Evolutionary conservation across 2,329 filamentous ascomycete genomes (phyloP), one percentile per base, ranked within the genome.

Genomic region (Domatiomyces globalis): DNA sequence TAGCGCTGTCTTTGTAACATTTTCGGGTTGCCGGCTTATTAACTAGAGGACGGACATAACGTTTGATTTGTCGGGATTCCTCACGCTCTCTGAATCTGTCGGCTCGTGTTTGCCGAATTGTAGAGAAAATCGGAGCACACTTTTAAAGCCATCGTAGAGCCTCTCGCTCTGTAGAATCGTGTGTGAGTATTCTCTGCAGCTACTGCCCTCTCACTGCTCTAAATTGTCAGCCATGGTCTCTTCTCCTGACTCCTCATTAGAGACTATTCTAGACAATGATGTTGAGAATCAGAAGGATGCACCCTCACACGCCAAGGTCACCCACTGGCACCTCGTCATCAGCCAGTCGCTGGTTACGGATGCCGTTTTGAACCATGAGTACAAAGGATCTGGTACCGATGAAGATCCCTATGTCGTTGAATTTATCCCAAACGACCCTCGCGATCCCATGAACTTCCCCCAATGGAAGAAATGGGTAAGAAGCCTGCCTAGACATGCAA

Each of bases 391-490:
- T 56, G 84, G 87, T 6, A 83, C 83, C 0, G 72, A 73, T 0
- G 77, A 84, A 54, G 85, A 88, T 64, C 80, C 80, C 0, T 85
- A 86, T 61, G 70, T 70, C 8, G 67, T 73, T 43, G 66, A 69
- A 43, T 73, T 69, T 68, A 66, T 72, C 53, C 65, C 68, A n/a
- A 66, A 71, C 45, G 71, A 73, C 51, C 66, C 69, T 0, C 63
- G 69, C 49, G 71, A 73, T 2, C 83, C 84, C 0, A 59, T 82
- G 46, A 87, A 88, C 62, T 88, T 84, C 84, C 71, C 77, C 0
- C 77, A 75, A 18, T 67, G 67, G 57, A 87, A 87, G 65, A 88
- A 88, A 64, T 66, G 80, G 5, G 57, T 73, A 2, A 85, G 82
- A 0, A 87, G 83, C 0, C 55, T 81, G 33, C 10, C 15, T 4